Evolutionary conservation across 306 rosid species (phyloP), one percentile per base, ranked within the genome.

Genomic region (Comarum palustre): DNA sequence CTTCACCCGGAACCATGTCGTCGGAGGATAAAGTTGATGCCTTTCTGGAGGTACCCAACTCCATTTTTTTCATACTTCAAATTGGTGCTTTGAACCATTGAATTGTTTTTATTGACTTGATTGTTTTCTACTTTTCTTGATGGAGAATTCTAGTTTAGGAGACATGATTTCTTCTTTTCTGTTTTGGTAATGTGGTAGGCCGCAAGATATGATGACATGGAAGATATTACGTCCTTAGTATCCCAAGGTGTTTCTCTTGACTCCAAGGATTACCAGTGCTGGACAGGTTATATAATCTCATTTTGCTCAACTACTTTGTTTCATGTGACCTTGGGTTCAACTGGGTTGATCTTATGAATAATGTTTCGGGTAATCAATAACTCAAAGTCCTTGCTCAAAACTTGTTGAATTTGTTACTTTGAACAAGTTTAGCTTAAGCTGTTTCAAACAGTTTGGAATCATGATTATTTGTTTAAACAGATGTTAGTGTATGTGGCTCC

Each of bases 181-280:
- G 1, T 36, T 1, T 38, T 38, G 42, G 42, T 38, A 38, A 38
- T 38, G 42, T 38, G 42, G 42, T 10, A 38, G 96, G 88, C 97
- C 51, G 97, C 96, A 51, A 86, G 97, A 75, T 90, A 87, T 32
- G 83, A 81, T 82, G 97, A 87, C 74, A 59, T 89, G 22, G 85
- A 90, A 19, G 96, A 89, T 75, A 70, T 87, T 71, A 74, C 25
- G 58, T 83, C 82, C 81, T 82, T 90, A 72, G 87, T 75, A 66
- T 78, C 87, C 13, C 55, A 50, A 20, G 92, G 90, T 19, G 80
- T 93, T 78, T 76, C 88, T 52, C 94, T 93, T 46, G 78, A 84
- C 77, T 89, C 92, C 52, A 89, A 81, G 89, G 98, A 90, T 75
- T 84, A 82, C 14, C 84, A 78, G 14, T 88, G 93, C 45, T 85